These are phyloP conservation scores for Russula olivacea DNA, from an alignment of 768 basidiomycete species.

Conservation along the genomic window DNA sequence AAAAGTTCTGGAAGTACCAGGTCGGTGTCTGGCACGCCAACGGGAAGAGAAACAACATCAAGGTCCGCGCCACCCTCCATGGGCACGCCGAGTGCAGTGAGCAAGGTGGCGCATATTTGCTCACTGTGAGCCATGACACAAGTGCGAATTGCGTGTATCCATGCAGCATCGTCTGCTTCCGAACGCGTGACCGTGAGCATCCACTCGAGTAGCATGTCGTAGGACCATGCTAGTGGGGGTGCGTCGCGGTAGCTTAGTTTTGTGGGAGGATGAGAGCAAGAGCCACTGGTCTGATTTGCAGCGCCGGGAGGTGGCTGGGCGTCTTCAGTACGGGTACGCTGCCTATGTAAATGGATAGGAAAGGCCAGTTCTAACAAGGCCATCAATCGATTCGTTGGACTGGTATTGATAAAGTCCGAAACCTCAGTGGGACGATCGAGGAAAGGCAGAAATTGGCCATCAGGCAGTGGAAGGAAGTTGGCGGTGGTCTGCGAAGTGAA, in stretches of 20 bases:
- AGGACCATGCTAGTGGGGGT: slow-evolving; percentile 21
- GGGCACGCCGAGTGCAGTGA: slow-evolving; percentile 25
- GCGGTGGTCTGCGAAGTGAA: background rate
- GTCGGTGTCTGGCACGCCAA: slow-evolving; percentile 14
- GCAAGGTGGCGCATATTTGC: slow-evolving; percentile 24
- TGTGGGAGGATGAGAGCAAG: background rate
- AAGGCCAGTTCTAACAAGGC: slow-evolving; percentile 25
- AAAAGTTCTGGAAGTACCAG: slow-evolving; percentile 15
- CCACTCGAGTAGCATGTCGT: slow-evolving; percentile 23
- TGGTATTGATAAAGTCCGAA: slow-evolving; percentile 22
- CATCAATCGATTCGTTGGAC: slow-evolving; percentile 25
- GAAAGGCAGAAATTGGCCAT: slow-evolving; percentile 24
- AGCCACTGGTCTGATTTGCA: background rate
- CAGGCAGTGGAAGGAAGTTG: slow-evolving; percentile 19
- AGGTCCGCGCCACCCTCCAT: slow-evolving; percentile 24
- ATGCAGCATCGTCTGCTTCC: slow-evolving; percentile 18
- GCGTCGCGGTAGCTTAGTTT: background rate
- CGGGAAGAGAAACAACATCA: slow-evolving; percentile 17
- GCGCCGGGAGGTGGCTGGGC: background rate
- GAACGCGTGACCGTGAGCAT: slow-evolving; percentile 22
- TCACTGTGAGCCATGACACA: slow-evolving; percentile 26
- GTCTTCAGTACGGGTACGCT: background rate
- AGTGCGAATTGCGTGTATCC: slow-evolving; percentile 21
- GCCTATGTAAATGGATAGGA: slow-evolving; percentile 18
- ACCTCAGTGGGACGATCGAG: slow-evolving; percentile 24